Percentiles rank a stretch among this genome's conserved stretches.
phyloP scores from a whole-genome alignment of 768 basidiomycete genomes.

The Mycena crocata region DNA sequence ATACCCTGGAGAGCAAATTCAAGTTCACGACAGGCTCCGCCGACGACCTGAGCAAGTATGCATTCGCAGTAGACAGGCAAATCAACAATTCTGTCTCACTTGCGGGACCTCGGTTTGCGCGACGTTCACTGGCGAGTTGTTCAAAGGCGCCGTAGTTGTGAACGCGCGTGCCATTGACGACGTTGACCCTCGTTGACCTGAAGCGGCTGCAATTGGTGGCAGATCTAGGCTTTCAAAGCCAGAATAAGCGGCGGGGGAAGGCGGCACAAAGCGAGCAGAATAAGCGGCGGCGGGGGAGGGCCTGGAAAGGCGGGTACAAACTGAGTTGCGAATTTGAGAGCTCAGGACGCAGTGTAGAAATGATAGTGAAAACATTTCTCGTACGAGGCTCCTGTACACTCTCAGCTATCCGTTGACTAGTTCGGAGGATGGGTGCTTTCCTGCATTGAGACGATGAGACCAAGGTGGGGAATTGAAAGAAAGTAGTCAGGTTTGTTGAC shows the following conservation, averaged over 20 bases:
- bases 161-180: constrained; percentile 26
- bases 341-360: background rate
- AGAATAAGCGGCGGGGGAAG: too few relatives aligned
- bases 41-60: constrained; percentile 18
- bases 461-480: too few relatives aligned
- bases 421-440: constrained; percentile 29
- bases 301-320: too few relatives aligned
- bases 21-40: constrained; percentile 20
- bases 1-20: constrained; percentile 18
- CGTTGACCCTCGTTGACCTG: constrained; percentile 18
- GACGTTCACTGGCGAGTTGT: background rate
- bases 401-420: constrained; percentile 61
- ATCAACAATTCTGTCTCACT: constrained; percentile 18
- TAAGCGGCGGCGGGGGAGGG: too few relatives aligned
- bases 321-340: too few relatives aligned
- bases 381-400: background rate
- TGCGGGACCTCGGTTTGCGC: constrained; percentile 23
- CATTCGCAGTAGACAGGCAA: background rate
- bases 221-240: background rate
- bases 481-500: too few relatives aligned
- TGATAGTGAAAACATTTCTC: background rate
- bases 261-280: too few relatives aligned
- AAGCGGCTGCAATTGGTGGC: constrained; percentile 7
- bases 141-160: background rate
- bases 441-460: constrained; percentile 16